A percentile compares a stretch with the other conserved stretches of the same genome.
Conservation (phyloP, 208 protist genomes). For the Trypanosoma cruzi region DNA sequence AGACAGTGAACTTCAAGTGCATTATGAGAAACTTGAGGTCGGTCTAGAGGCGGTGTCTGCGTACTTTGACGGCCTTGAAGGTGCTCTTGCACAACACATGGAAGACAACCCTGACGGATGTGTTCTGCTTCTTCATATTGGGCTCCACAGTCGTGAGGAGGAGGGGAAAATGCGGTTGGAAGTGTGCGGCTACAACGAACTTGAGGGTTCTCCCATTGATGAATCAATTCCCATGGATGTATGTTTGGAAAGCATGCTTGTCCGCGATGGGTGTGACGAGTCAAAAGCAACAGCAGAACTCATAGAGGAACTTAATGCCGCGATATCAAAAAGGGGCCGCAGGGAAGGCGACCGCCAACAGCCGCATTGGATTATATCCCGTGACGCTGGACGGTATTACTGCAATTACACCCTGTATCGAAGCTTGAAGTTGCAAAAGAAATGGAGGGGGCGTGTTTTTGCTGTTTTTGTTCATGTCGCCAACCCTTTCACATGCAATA, state of each 20-base stretch:
- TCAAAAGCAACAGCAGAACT: constrained; percentile 16
- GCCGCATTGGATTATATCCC: constrained; percentile 52
- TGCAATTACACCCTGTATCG: constrained; percentile 77
- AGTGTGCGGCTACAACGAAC: constrained; percentile 69
- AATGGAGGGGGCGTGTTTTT: constrained; percentile 36
- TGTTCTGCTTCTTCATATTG: constrained; percentile 61
- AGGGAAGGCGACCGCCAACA: constrained; percentile 22
- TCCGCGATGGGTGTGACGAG: background rate
- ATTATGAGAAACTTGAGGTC: constrained; percentile 33
- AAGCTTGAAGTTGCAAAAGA: constrained; percentile 48
- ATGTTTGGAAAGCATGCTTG: constrained; percentile 51
- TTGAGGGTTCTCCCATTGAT: constrained; percentile 48
- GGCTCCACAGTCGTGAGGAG: constrained; percentile 47
- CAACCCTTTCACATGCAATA: constrained; percentile 28
- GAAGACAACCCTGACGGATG: constrained; percentile 15
- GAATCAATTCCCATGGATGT: constrained; percentile 29
- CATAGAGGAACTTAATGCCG: constrained; percentile 34
- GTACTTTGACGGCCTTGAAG: constrained; percentile 57
- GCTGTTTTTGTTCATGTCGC: constrained; percentile 62
- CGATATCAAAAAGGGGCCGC: constrained; percentile 14
- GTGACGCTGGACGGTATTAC: constrained; percentile 65
- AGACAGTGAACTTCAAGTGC: constrained; percentile 22
- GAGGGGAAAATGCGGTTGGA: constrained; percentile 54
- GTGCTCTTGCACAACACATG: constrained; percentile 25
- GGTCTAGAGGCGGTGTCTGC: constrained; percentile 32